Base-by-base conservation (phyloP, 2,329 filamentous ascomycete species). In the Xylariaceae sp. region DNA sequence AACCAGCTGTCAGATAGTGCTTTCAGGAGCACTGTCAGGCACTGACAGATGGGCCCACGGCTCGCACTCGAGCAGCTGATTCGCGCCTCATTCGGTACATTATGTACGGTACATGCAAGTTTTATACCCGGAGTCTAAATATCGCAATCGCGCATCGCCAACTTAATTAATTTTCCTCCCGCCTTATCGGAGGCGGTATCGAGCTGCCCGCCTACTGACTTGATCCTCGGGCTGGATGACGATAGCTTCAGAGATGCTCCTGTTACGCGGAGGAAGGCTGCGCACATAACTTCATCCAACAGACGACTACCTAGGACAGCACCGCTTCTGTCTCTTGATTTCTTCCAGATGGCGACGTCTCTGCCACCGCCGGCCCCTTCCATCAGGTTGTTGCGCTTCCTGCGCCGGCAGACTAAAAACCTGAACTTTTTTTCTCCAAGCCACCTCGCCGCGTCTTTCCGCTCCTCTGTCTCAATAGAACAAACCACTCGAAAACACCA, bases 381-480 rank as follows among this genome's bases (percentile, higher is more conserved):
- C 48, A 71, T 71, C 60, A 74, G 70, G 54, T 80, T 92, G 18
- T 76, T 94, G 58, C 84, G 84, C 61, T 92, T 89, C 69, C 77
- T 94, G 59, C 84, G 83, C 61, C 81, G 77, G 50, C 88, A 92
- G 69, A 83, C 87, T 60, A 80, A 87, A 62, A 75, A 76, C 51
- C 66, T 80, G 43, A 75, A 72, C 58, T 79, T 81, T 63, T 77
- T 80, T 68, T 73, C 67, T 51, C 67, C 72, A 50, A 75, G 72
- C 63, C 65, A 68, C 53, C 21, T 5, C 10, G 56, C 52, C 8
- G 36, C 49, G 16, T 42, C 50, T 7, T 47, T 18, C 12, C 16
- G 16, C 12, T 43, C 54, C 2, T 26, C 54, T 2, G 13, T 46
- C n/a, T 49, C 43, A 18, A 16, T 58, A 36, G 48, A 53, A 12